Percentiles rank a stretch among this genome's conserved stretches.
These are phyloP conservation scores for Chlamydomonas eustigma DNA, from an alignment of 139 green algal species.

Conservation along the genomic window DNA sequence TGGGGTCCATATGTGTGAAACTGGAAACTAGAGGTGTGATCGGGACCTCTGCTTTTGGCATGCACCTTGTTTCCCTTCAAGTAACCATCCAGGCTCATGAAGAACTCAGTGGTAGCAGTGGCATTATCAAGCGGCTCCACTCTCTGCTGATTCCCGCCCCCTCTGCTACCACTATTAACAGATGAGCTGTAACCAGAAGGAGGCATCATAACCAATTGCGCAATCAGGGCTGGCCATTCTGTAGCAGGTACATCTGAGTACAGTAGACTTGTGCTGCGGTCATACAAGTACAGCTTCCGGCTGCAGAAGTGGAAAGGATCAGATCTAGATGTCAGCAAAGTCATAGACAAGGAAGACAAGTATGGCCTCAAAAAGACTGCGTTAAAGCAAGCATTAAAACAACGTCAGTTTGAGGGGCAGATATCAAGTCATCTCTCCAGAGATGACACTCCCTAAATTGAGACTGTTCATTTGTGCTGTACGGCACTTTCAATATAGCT, in stretches of 20 bases:
- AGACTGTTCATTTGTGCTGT: too few relatives aligned
- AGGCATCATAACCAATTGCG: constrained; percentile 1
- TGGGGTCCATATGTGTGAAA: too few relatives aligned
- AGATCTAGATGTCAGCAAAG: too few relatives aligned
- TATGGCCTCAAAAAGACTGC: too few relatives aligned
- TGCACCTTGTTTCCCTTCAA: constrained; percentile 20
- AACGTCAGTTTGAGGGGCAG: too few relatives aligned
- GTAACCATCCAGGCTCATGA: constrained; percentile 26
- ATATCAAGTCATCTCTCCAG: too few relatives aligned
- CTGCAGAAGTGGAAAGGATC: constrained; percentile 1
- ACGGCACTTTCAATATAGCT: too few relatives aligned
- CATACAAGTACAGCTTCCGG: constrained; percentile 28
- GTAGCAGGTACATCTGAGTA: constrained; percentile 19
- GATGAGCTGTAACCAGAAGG: neutral
- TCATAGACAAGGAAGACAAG: too few relatives aligned
- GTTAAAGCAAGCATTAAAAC: too few relatives aligned
- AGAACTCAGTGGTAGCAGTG: constrained; percentile 21
- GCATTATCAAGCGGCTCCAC: neutral
- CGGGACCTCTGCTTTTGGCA: too few relatives aligned
- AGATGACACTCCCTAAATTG: too few relatives aligned
- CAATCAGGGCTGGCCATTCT: constrained; percentile 31
- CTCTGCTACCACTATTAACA: neutral
- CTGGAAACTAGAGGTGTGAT: too few relatives aligned
- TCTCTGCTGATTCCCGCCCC: neutral
- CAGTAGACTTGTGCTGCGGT: constrained; percentile 21